Evolutionary conservation across 805 yeast species (phyloP), one percentile per base, ranked within the genome.

Genomic region (Helenozyma baotianmanensis): DNA sequence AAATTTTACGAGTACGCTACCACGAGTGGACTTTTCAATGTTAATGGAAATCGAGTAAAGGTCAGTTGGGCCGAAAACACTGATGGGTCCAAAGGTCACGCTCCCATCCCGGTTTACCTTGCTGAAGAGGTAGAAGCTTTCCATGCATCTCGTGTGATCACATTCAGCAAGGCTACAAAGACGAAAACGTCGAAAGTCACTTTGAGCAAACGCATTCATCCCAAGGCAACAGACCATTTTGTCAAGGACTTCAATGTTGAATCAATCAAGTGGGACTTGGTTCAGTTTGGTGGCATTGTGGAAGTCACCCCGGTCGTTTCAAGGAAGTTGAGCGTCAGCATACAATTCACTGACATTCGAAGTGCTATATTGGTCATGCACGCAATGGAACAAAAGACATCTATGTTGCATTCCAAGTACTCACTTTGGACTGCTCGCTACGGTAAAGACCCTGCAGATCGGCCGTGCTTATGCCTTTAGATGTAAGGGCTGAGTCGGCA

Each of bases 271-370:
- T 35, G 48, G 17, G 86, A 81, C 46, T 79, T 84, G 43, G 53
- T 51, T 5, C 47, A 45, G 14, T 80, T 68, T 56, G 94, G 92
- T 0, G 64, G 65, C 2, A 66, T 84, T 3, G 56, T 79, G 10
- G 86, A 80, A 24, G 57, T 82, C 2, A 57, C 74, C 1, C 83
- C 92, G 3, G 72, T 82, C n/a, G 64, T 83, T 4, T 80, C 88
- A 2, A 64, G 78, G 33, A 80, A 73, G 45, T 51, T 82, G 18
- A 72, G 86, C 37, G 64, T 84, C 42, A 66, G 80, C 9, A 57
- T 84, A 11, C 78, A 75, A 31, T 84, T 67, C 51, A 68, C 65
- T 30, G 80, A 80, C 44, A 69, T 80, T 4, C 53, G 70, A 22
- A 62, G 78, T 11, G 84, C 92, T 0, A 71, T 83, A 15, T 48